phyloP scores from a whole-genome alignment of 805 yeast species.

The Lipomyces mesembrius region DNA sequence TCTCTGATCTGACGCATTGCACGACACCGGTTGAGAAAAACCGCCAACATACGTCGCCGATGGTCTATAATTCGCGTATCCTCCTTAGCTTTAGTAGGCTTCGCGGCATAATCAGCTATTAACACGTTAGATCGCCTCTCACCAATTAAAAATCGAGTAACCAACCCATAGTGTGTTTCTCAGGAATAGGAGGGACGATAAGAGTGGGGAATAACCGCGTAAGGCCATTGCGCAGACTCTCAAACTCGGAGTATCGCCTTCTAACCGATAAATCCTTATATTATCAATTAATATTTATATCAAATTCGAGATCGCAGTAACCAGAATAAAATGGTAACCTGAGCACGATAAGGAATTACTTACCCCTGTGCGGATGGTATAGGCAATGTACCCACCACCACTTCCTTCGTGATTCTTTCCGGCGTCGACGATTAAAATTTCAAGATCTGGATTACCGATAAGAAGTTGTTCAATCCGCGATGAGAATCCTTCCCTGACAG shows the following conservation, averaged over 20 bases:
- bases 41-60: constrained; percentile 73
- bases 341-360: background rate
- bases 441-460: constrained; percentile 41
- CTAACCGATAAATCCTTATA: constrained; percentile 57
- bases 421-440: constrained; percentile 72
- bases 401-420: constrained; percentile 83
- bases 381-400: constrained; percentile 76
- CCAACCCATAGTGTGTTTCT: constrained; percentile 64
- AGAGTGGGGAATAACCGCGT: constrained; percentile 76
- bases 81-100: constrained; percentile 53
- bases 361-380: constrained; percentile 70
- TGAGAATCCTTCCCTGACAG: constrained; percentile 31
- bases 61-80: constrained; percentile 57
- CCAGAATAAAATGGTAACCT: background rate
- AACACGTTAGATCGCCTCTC: background rate
- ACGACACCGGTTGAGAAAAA: constrained; percentile 78
- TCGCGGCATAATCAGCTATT: constrained; percentile 50
- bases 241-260: constrained; percentile 91
- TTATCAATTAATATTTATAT: background rate
- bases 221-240: constrained; percentile 72
- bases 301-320: constrained; percentile 39
- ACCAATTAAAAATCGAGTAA: background rate
- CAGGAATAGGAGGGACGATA: constrained; percentile 93
- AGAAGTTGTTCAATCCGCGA: constrained; percentile 46
- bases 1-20: constrained; percentile 59